Base-by-base conservation (phyloP, 2,329 filamentous ascomycete genomes). In the Colletotrichum noveboracense region DNA sequence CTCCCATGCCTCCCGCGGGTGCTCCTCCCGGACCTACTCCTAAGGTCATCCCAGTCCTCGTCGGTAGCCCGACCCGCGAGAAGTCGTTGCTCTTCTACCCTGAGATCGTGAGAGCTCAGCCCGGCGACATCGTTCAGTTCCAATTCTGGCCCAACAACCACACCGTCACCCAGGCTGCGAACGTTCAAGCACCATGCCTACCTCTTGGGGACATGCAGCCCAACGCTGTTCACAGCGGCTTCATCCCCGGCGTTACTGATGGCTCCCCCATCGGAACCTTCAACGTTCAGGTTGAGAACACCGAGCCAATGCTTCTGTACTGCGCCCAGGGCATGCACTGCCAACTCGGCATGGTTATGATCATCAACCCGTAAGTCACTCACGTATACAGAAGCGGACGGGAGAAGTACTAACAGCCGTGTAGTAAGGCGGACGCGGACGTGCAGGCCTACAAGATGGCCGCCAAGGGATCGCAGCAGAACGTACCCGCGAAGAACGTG, bases 1-100 rank as follows among this genome's bases (percentile, higher is more conserved):
- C 69, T 28, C 69, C 71, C 3, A 36, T 52, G 43, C 43, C 71
- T 12, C 71, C 66, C 16, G 24, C 70, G 10, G 72, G 30, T 32
- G 48, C 62, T 16, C 36, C 69, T 13, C 72, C 73, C 21, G 43
- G 43, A 1, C 73, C 73, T 7, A 69, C 64, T 9, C 73, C 73
- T 8, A 75, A 80, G 62, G 73, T 75, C 21, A 73, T 75, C 28
- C 70, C 73, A 72, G 91, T 95, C 70, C 89, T 90, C 76, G 94
- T 95, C 70, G 90, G 90, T 76, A 75, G 73, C 24, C 84, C 87
- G 76, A 90, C 90, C 80, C 87, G 89, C 78, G 86, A 86, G 66
- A 75, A 75, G 48, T 75, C 73, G 12, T 85, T 94, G 70, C 88
- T 86, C 74, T 86, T 85, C 61, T 81, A 85, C 7, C 85, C 85